phyloP scores from a whole-genome alignment of 1,284 basidiomycete genomes.

The Erythrobasidium hasegawianum region DNA sequence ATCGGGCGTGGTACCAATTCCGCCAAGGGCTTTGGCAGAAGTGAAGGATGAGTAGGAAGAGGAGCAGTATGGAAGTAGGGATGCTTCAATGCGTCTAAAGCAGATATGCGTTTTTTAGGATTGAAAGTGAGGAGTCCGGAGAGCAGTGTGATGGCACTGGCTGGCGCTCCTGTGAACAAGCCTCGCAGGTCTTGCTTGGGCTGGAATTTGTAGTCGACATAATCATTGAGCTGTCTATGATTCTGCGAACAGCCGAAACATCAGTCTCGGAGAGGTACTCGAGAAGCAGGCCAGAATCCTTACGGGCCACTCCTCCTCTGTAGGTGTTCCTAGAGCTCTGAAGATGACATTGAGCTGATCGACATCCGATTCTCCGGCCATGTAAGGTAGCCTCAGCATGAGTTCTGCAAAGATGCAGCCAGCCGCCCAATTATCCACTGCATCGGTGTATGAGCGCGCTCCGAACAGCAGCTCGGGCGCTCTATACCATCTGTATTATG shows the following conservation, averaged over 20 bases:
- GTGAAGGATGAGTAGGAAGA: conserved; percentile 72
- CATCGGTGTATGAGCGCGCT: conserved; percentile 77
- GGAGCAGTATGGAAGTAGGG: conserved; percentile 51
- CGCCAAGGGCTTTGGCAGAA: conserved; percentile 69
- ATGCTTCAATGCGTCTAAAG: conserved; percentile 62
- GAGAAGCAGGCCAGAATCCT: conserved; percentile 41
- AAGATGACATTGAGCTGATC: conserved; percentile 95
- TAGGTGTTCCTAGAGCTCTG: conserved; percentile 88
- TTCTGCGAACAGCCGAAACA: no score
- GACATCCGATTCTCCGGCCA: conserved; percentile 90
- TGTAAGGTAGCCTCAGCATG: conserved; percentile 88
- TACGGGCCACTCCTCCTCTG: conserved; percentile 95
- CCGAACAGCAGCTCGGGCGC: conserved; percentile 90
- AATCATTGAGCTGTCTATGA: conserved; percentile 83
- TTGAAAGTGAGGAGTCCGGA: conserved; percentile 77
- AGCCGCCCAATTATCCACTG: conserved; percentile 90
- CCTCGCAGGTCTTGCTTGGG: conserved; percentile 72
- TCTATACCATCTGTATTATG: conserved; percentile 77
- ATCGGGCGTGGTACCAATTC: conserved; percentile 57
- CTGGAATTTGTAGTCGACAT: conserved; percentile 71
- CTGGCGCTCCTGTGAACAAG: conserved; percentile 84
- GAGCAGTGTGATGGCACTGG: conserved; percentile 80
- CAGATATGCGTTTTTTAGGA: conserved; percentile 73
- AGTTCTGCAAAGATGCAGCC: conserved; percentile 95
- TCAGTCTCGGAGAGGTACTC: background rate